Percentiles rank a stretch among this genome's conserved stretches.
Conservation (phyloP, 495 filamentous ascomycete species). For the Xanthoparmelia taractica region DNA sequence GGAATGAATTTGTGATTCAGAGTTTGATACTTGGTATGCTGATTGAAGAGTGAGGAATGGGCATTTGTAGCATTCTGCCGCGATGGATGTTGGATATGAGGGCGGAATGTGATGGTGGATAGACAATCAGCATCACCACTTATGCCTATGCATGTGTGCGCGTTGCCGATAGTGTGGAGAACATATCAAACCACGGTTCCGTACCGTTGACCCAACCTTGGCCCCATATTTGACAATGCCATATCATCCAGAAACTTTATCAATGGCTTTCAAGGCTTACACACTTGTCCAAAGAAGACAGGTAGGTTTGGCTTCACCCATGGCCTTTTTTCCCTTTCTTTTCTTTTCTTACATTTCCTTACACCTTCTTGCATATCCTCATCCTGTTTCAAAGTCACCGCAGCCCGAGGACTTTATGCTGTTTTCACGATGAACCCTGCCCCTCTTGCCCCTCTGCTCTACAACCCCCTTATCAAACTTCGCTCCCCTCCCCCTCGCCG, state of each 20-base stretch:
- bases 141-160: not conserved
- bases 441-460: too few relatives aligned
- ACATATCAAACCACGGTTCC: not conserved
- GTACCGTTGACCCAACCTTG: not conserved
- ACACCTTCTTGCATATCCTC: too few relatives aligned
- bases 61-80: not conserved
- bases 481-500: too few relatives aligned
- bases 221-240: not conserved
- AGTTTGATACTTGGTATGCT: constrained; percentile 81
- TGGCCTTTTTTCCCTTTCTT: too few relatives aligned
- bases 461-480: too few relatives aligned
- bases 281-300: not conserved
- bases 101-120: not conserved
- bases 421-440: too few relatives aligned
- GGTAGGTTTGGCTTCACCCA: too few relatives aligned
- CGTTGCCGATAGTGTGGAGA: not conserved
- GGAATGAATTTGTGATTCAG: constrained; percentile 85
- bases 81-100: not conserved
- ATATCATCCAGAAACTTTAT: not conserved
- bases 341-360: too few relatives aligned
- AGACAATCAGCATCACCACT: too few relatives aligned
- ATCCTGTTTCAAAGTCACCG: too few relatives aligned
- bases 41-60: constrained; percentile 49
- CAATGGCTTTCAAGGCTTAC: not conserved
- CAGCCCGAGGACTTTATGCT: too few relatives aligned